Percentiles rank a stretch among this genome's conserved stretches.
Evolutionary conservation across 495 filamentous ascomycete genomes (phyloP).

Genomic region (Pyronema domesticum): DNA sequence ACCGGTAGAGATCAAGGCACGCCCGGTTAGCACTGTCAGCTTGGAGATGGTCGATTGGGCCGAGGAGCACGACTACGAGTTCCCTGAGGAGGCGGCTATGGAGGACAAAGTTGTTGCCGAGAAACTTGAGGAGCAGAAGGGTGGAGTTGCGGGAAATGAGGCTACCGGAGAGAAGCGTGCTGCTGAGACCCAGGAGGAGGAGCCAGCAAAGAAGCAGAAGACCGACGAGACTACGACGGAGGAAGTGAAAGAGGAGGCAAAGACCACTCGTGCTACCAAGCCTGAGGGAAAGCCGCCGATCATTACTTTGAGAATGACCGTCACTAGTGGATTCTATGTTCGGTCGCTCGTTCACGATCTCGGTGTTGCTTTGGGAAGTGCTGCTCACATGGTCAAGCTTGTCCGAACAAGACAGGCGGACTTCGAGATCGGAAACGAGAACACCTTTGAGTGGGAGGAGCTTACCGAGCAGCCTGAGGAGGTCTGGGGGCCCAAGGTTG

Average conservation of each 20-base stretch:
- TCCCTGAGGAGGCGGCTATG: constrained; percentile 56
- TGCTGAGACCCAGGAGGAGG: constrained; percentile 41
- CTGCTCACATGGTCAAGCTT: constrained; percentile 73
- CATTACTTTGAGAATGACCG: constrained; percentile 70
- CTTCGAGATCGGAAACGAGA: constrained; percentile 45
- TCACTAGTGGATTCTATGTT: constrained; percentile 93
- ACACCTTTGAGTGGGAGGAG: constrained; percentile 69
- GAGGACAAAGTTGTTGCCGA: constrained; percentile 58
- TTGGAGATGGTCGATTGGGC: constrained; percentile 74
- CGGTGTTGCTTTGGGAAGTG: constrained; percentile 61
- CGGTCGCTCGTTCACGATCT: constrained; percentile 84
- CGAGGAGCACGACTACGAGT: constrained; percentile 44
- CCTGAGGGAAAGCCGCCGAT: constrained; percentile 36
- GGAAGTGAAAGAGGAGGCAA: constrained; percentile 7
- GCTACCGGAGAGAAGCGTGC: constrained; percentile 18
- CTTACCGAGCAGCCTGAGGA: constrained; percentile 29
- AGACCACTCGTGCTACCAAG: constrained; percentile 25
- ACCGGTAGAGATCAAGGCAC: constrained; percentile 62
- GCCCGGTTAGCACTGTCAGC: constrained; percentile 56
- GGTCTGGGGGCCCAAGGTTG: constrained; percentile 14
- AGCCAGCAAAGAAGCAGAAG: constrained; percentile 47
- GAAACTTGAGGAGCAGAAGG: constrained; percentile 19
- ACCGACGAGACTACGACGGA: constrained; percentile 38
- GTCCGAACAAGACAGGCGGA: constrained; percentile 63
- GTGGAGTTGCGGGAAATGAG: constrained; percentile 9